These are phyloP conservation scores for Obba rivulosa DNA, from an alignment of 768 basidiomycete species.

Conservation along the genomic window DNA sequence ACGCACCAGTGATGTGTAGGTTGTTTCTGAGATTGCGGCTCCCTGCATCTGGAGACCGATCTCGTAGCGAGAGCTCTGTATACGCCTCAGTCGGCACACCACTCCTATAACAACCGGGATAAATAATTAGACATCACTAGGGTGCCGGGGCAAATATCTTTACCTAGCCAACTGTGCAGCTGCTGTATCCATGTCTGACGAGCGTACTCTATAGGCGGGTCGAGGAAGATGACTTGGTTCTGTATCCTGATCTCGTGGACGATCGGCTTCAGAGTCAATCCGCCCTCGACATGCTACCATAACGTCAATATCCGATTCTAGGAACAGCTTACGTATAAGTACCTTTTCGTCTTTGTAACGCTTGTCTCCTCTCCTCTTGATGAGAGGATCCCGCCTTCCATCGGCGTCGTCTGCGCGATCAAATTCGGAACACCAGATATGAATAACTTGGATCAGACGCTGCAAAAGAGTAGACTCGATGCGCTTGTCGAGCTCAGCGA, in stretches of 20 bases:
- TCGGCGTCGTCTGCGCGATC: constrained; percentile 69
- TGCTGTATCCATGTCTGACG: constrained; percentile 86
- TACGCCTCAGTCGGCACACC: constrained; percentile 79
- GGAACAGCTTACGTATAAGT: constrained; percentile 5
- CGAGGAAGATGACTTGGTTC: constrained; percentile 97
- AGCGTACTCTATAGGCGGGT: constrained; percentile 95
- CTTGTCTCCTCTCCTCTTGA: constrained; percentile 55
- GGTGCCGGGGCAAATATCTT: constrained; percentile 3
- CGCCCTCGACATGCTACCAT: constrained; percentile 60
- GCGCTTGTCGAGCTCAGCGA: constrained; percentile 51
- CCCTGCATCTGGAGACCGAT: constrained; percentile 91
- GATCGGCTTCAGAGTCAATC: constrained; percentile 77
- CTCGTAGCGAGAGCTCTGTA: constrained; percentile 95
- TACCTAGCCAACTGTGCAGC: constrained; percentile 86
- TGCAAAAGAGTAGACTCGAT: constrained; percentile 79
- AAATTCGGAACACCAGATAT: constrained; percentile 87
- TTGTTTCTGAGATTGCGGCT: constrained; percentile 55
- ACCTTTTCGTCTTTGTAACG: constrained; percentile 78
- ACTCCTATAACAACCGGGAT: constrained; percentile 44
- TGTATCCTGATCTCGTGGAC: constrained; percentile 97
- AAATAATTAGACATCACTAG: background rate
- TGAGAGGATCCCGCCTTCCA: constrained; percentile 45
- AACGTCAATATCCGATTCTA: background rate
- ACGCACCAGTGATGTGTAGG: constrained; percentile 78
- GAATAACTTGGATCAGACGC: constrained; percentile 71